Base-by-base conservation (phyloP, 441 rosid genomes). In the Jatropha podagrica region DNA sequence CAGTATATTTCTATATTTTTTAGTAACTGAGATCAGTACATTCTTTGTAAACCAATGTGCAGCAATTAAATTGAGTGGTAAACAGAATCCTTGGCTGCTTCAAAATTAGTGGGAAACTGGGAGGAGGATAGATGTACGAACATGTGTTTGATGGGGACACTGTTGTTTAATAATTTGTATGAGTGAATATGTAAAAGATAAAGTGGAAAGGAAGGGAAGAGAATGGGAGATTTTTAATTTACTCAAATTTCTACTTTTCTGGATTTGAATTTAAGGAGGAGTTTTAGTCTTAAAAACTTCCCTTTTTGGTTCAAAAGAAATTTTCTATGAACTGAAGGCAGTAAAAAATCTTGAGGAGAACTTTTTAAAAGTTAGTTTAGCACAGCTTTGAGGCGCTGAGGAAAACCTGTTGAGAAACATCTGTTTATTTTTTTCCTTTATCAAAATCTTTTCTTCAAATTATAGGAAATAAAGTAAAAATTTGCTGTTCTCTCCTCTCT, bases 101-200 rank as follows among this genome's bases (percentile, higher is more conserved):
- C 26, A 72, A 71, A 72, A 59, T 42, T 46, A 60, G 67, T 60
- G 18, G 52, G 41, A 27, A 44, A 60, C 40, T 59, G 66, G 66
- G 17, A 60, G 40, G 23, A 60, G 32, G 5, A 27, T 14, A 11
- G 15, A 11, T 27, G 6, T 27, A 14, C 17, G 8, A 2, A 1
- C 65, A 61, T 13, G 17, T 12, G 5, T 61, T 27, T 61, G 65
- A 61, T 1, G 0, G 18, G 10, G 40, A 27, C 20, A 52, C n/a
- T 15, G 20, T 2, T 32, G n/a, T 54, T 54, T 54, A 54, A 54
- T 17, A 18, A 54, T 54, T 54, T 15, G 23, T 3, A 7, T 18
- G 2, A 54, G 7, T 54, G 58, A 54, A 18, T 18, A 15, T 15
- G 58, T 54, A 2, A 54, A 6, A 44, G 10, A 7, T 17, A 15